A percentile compares a stretch with the other conserved stretches of the same genome.
These are phyloP conservation scores for Teratosphaeria zuluensis DNA, from an alignment of 2,329 filamentous ascomycete species.

Conservation along the genomic window DNA sequence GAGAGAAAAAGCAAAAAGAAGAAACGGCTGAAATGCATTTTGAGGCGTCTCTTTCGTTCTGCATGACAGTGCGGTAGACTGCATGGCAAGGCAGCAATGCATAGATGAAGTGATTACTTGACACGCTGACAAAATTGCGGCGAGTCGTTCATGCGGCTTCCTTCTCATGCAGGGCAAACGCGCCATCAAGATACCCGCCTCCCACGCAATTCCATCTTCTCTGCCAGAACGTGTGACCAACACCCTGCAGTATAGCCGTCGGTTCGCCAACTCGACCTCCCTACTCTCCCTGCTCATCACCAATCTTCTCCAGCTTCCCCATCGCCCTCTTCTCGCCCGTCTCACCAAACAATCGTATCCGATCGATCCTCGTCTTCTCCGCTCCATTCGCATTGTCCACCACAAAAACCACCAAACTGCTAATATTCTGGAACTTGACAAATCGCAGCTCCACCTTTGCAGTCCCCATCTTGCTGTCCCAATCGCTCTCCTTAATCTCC, in stretches of 20 bases:
- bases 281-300: slow-evolving; percentile 58
- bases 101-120: too few relatives aligned
- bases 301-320: slow-evolving; percentile 93
- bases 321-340: slow-evolving; percentile 83
- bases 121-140: too few relatives aligned
- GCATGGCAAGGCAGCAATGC: neutral
- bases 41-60: neutral
- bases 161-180: neutral
- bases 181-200: neutral
- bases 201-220: neutral
- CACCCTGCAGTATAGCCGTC: neutral
- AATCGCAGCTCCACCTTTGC: slow-evolving; percentile 60
- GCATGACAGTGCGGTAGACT: neutral
- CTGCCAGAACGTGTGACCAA: neutral
- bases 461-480: slow-evolving; percentile 48
- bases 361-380: slow-evolving; percentile 77
- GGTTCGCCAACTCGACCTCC: neutral
- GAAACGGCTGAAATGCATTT: neutral
- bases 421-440: slow-evolving; percentile 95
- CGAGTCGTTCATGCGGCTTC: neutral
- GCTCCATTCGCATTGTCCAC: slow-evolving; percentile 69
- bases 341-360: slow-evolving; percentile 74
- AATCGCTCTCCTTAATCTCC: slow-evolving; percentile 64
- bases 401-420: slow-evolving; percentile 77
- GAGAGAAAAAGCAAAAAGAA: neutral